Evolutionary conservation across 202 grass and related monocot genomes (phyloP).

Genomic region (Bolboschoenoplectus hybrid): DNA sequence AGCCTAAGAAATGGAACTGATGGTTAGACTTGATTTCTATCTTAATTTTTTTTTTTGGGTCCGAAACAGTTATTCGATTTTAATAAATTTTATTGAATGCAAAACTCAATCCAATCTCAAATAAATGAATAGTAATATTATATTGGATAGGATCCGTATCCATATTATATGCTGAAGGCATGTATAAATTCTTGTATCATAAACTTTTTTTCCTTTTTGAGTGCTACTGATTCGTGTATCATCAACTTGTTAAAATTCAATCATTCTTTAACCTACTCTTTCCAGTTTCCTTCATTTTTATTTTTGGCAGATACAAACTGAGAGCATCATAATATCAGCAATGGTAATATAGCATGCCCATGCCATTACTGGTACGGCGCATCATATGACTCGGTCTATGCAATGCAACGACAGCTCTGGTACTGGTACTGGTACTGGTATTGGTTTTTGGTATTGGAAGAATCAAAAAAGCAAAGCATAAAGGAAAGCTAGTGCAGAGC

Average conservation of each 20-base stretch:
- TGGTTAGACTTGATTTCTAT: neutral
- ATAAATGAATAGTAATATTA: too few relatives aligned
- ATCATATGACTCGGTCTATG: constrained; percentile 11
- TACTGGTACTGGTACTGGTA: neutral
- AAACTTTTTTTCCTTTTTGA: neutral
- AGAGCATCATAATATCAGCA: neutral
- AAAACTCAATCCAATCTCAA: too few relatives aligned
- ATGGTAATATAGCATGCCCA: neutral
- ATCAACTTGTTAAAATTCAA: neutral
- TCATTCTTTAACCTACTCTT: neutral
- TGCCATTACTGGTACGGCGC: neutral
- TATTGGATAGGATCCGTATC: neutral
- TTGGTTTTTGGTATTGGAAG: constrained; percentile 31
- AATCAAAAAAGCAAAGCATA: constrained; percentile 32
- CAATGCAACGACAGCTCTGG: neutral
- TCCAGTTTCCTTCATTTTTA: neutral
- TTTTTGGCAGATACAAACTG: neutral
- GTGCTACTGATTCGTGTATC: neutral
- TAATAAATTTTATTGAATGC: neutral
- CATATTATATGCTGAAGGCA: too few relatives aligned
- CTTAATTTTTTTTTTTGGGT: neutral
- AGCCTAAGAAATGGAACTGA: constrained; percentile 16
- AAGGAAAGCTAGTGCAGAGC: constrained; percentile 31
- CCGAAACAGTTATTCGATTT: neutral
- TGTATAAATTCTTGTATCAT: neutral